Percentiles rank a stretch among this genome's conserved stretches.
Conservation (phyloP, 495 filamentous ascomycete species). For the Lasiosphaeria hispida region DNA sequence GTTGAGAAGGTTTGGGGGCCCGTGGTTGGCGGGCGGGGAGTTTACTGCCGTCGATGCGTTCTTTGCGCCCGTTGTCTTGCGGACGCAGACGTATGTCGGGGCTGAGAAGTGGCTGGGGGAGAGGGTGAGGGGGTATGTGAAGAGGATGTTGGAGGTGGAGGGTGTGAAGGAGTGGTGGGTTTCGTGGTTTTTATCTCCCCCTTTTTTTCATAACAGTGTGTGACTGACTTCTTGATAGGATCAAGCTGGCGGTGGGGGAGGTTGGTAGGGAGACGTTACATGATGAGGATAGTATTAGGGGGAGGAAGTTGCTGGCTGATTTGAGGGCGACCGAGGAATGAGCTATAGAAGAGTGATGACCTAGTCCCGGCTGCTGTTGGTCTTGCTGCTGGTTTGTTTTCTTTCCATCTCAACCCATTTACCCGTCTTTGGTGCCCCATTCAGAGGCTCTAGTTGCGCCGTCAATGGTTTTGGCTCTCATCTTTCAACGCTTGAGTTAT, state of each 20-base stretch:
- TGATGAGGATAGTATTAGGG: constrained; percentile 18
- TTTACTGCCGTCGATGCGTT: constrained; percentile 44
- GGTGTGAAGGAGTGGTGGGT: constrained; percentile 28
- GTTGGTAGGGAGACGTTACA: constrained; percentile 12
- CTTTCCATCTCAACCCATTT: too few species aligned
- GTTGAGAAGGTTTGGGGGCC: constrained; percentile 35
- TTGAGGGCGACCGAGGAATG: constrained; percentile 8
- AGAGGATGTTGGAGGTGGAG: constrained; percentile 19
- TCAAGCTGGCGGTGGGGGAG: constrained; percentile 22
- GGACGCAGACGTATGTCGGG: constrained; percentile 30
- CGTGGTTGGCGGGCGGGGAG: constrained; percentile 37
- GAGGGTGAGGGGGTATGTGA: constrained; percentile 22
- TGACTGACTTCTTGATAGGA: constrained; percentile 8
- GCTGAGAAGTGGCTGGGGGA: constrained; percentile 15
- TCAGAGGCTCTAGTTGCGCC: too few species aligned
- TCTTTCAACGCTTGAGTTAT: too few species aligned
- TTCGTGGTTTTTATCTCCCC: not conserved
- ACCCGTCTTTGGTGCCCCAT: too few species aligned
- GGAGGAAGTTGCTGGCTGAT: constrained; percentile 19
- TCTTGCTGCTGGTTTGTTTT: not conserved
- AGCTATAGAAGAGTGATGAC: too few species aligned
- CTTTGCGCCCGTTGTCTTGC: constrained; percentile 39
- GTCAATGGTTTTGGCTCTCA: too few species aligned
- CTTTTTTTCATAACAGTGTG: not conserved
- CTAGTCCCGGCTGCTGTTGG: not conserved